Percentiles rank a stretch among this genome's conserved stretches.
These are phyloP conservation scores for Henckelia pumila DNA, from an alignment of 257 asterid species.

Conservation along the genomic window DNA sequence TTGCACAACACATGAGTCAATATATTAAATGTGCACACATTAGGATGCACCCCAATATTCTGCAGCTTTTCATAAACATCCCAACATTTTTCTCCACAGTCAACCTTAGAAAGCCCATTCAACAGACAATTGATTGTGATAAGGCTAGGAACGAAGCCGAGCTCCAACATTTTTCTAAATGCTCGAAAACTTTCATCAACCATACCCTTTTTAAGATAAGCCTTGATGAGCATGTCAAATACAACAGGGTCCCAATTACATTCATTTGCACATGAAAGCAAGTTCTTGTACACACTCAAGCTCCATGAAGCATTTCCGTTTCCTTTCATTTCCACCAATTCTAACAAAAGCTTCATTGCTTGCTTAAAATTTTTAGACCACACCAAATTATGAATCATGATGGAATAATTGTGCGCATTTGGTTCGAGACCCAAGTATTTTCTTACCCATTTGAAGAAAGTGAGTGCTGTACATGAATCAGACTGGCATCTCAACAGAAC, in stretches of 20 bases:
- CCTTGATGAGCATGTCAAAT: slow-evolving; percentile 86
- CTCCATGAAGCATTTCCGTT: slow-evolving; percentile 23
- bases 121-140: slow-evolving; percentile 57
- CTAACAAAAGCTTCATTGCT: slow-evolving; percentile 60
- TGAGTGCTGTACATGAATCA: slow-evolving; percentile 56
- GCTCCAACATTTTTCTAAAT: slow-evolving; percentile 45
- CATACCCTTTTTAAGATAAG: slow-evolving; percentile 61
- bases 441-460: slow-evolving; percentile 76
- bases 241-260: slow-evolving; percentile 91
- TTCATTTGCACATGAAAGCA: slow-evolving; percentile 39
- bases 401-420: slow-evolving; percentile 47
- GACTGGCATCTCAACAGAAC: slow-evolving; percentile 79
- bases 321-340: slow-evolving; percentile 46
- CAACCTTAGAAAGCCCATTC: slow-evolving; percentile 54
- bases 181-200: slow-evolving; percentile 49
- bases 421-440: slow-evolving; percentile 39
- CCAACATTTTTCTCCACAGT: slow-evolving; percentile 62
- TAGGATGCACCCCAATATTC: slow-evolving; percentile 60
- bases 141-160: slow-evolving; percentile 65
- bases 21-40: slow-evolving; percentile 70
- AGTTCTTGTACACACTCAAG: slow-evolving; percentile 41
- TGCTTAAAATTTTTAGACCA: slow-evolving; percentile 60
- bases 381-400: slow-evolving; percentile 65
- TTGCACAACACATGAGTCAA: slow-evolving; percentile 60
- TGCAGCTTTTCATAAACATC: slow-evolving; percentile 57